phyloP scores from a whole-genome alignment of 768 basidiomycete species.

The Boletus rubroflammeus region DNA sequence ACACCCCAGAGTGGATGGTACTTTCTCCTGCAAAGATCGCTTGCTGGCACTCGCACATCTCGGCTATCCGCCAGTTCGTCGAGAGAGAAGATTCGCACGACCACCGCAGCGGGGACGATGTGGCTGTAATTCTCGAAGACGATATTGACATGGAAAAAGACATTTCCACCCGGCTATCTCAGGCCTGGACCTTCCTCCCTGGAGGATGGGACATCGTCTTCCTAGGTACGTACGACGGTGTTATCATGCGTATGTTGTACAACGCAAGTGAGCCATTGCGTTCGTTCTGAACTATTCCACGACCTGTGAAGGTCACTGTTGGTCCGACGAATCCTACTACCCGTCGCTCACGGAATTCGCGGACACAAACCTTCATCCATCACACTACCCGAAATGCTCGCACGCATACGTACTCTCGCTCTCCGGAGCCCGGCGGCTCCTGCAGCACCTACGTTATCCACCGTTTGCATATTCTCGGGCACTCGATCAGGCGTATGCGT shows the following conservation, averaged over 20 bases:
- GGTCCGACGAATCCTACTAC: conserved; percentile 63
- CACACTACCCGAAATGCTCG: conserved; percentile 62
- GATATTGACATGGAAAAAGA: conserved; percentile 77
- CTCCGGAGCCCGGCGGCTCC: conserved; percentile 56
- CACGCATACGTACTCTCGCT: conserved; percentile 68
- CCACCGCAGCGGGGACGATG: conserved; percentile 25
- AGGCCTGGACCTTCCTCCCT: conserved; percentile 53
- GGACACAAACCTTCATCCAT: conserved; percentile 47
- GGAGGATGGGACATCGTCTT: conserved; percentile 70
- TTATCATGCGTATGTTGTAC: neutral
- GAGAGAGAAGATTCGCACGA: conserved; percentile 23
- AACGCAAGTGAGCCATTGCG: neutral
- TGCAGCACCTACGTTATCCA: conserved; percentile 55
- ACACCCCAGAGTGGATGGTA: conserved; percentile 43
- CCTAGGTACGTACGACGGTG: conserved; percentile 44
- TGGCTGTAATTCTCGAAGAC: conserved; percentile 66
- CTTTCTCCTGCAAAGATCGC: conserved; percentile 61
- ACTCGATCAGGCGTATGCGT: conserved; percentile 68
- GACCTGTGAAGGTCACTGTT: conserved; percentile 60
- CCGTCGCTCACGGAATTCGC: conserved; percentile 33
- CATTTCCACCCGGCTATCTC: conserved; percentile 39
- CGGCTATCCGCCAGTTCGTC: conserved; percentile 44
- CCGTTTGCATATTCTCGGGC: conserved; percentile 76
- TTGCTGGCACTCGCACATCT: conserved; percentile 70
- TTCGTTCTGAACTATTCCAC: neutral